phyloP scores from a whole-genome alignment of 768 basidiomycete species.

The Pleurotus tuoliensis region DNA sequence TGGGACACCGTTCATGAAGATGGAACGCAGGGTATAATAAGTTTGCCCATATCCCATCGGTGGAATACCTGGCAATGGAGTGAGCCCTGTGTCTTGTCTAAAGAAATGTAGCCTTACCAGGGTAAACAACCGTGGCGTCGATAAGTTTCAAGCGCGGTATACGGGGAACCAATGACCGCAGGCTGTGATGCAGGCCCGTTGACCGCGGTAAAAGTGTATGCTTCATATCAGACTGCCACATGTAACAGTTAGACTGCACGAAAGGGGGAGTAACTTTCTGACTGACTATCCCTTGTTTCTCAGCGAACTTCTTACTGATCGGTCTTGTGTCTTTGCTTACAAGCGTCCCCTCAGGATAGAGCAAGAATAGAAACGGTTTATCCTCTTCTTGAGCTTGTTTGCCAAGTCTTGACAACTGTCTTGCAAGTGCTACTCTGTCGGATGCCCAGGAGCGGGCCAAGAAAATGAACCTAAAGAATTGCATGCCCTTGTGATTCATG shows the following conservation, averaged over 20 bases:
- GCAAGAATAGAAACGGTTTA: slow-evolving; percentile 73
- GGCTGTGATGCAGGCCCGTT: slow-evolving; percentile 82
- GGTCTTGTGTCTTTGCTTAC: slow-evolving; percentile 85
- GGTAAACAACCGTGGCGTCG: slow-evolving; percentile 92
- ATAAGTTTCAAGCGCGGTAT: slow-evolving; percentile 75
- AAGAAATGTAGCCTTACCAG: slow-evolving; percentile 46
- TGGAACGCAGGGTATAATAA: slow-evolving; percentile 85
- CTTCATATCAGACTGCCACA: slow-evolving; percentile 64
- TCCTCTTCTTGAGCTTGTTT: slow-evolving; percentile 62
- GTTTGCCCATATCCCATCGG: slow-evolving; percentile 78
- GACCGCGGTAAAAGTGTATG: slow-evolving; percentile 89
- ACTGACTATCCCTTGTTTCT: slow-evolving; percentile 85
- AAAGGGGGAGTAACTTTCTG: not conserved
- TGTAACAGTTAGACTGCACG: not conserved
- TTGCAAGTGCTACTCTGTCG: slow-evolving; percentile 65
- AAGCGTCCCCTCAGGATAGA: slow-evolving; percentile 96
- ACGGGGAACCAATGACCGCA: slow-evolving; percentile 76
- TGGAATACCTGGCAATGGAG: slow-evolving; percentile 56
- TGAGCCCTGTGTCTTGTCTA: slow-evolving; percentile 10
- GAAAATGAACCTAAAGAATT: slow-evolving; percentile 93
- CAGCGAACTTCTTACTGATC: slow-evolving; percentile 81
- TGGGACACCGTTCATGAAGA: slow-evolving; percentile 76
- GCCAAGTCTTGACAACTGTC: slow-evolving; percentile 65
- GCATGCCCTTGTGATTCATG: slow-evolving; percentile 67
- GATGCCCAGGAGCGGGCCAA: slow-evolving; percentile 88